Conservation (phyloP, 73 alveolate genomes). For the Paramecium octaurelia region DNA sequence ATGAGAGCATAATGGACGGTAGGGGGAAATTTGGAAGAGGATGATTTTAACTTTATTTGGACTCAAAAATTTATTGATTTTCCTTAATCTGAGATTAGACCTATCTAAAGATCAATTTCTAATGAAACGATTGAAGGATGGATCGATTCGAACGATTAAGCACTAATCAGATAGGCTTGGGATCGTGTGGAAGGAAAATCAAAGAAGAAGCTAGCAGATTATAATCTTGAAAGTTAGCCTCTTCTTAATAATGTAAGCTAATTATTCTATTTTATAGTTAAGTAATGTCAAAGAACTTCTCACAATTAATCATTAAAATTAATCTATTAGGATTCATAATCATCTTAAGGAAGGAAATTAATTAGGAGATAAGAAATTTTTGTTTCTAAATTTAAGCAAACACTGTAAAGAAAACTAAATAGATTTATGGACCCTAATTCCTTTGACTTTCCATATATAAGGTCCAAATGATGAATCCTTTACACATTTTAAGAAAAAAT, state of each 20-base stretch:
- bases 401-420: slow-evolving; percentile 69
- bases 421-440: slow-evolving; percentile 68
- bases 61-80: neutral
- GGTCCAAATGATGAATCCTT: slow-evolving; percentile 77
- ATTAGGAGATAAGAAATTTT: slow-evolving; percentile 78
- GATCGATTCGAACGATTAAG: slow-evolving; percentile 12
- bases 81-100: neutral
- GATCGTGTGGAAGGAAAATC: slow-evolving; percentile 33
- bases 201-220: slow-evolving; percentile 1
- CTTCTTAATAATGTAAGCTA: neutral
- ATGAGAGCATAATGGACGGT: neutral
- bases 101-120: neutral
- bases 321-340: slow-evolving; percentile 54
- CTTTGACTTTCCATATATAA: slow-evolving; percentile 82
- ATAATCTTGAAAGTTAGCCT: neutral
- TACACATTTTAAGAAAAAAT: slow-evolving; percentile 53
- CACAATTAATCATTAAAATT: slow-evolving; percentile 15
- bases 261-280: neutral
- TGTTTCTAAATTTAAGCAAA: slow-evolving; percentile 74
- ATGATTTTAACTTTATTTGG: slow-evolving; percentile 42
- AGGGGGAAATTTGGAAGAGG: neutral
- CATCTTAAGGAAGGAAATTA: slow-evolving; percentile 76
- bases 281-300: neutral
- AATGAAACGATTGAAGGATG: slow-evolving; percentile 1
- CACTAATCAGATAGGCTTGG: slow-evolving; percentile 19